Evolutionary conservation across 1,284 basidiomycete species (phyloP), one percentile per base, ranked within the genome.

Genomic region (Moesziomyces globuligerus): DNA sequence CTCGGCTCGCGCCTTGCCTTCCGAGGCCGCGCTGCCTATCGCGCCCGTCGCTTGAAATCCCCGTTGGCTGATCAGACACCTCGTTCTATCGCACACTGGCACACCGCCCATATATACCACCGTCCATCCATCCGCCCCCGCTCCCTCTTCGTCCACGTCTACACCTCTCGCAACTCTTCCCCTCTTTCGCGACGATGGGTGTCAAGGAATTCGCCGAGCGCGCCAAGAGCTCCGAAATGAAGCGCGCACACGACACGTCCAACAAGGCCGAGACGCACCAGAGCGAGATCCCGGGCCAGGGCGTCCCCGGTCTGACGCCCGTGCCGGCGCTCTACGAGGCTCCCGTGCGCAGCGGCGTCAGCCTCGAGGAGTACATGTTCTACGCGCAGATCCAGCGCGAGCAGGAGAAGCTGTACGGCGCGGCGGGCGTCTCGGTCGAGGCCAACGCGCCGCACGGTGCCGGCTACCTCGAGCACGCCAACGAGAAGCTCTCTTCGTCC

Each of bases 291-390:
- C 59, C 66, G 21, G 66, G 66, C 18, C 66, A 69, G 47, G 66
- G 66, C 24, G 59, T 23, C 13, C 54, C 66, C 15, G 66, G 66
- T 40, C 47, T 59, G 8, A 34, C 46, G 8, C 66, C 66, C 20
- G 59, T 69, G 2, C 66, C 66, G 21, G 66, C 66, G 15, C 39
- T 58, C 18, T 69, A 69, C 48, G 59, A 69, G 32, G 59, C 42
- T 0, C 51, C 58, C 8, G 25, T 46, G 39, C 41, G 34, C 45
- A 29, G 28, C 29, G 53, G 36, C 8, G 32, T 64, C 29, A 44
- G 53, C 17, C 53, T 71, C 18, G 68, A 71, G 42, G 68, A 71
- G 57, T 71, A 71, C 61, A 59, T 65, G 55, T 65, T 65, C 47
- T 71, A 64, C 24, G 68, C 68, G 17, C 61, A 58, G 36, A 51